phyloP scores from a whole-genome alignment of 2,329 filamentous ascomycete species.

The Clarireedia homoeocarpa region DNA sequence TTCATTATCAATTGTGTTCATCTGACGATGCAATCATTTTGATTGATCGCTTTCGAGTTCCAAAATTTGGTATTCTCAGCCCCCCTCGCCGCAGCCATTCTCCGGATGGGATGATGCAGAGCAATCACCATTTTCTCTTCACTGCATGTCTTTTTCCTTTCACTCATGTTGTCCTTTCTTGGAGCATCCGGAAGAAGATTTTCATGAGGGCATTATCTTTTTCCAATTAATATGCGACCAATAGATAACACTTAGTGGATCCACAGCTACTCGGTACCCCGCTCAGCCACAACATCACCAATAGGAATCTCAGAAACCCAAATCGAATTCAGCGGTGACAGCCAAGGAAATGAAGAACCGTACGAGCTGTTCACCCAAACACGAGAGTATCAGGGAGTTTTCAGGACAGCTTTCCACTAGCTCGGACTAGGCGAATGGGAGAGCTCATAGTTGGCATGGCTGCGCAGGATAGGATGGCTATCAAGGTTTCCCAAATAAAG shows the following conservation, averaged over 20 bases:
- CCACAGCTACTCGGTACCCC: conserved; percentile 2
- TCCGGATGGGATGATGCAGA: not conserved
- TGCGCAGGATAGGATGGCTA: too few species aligned
- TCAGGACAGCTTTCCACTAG: not conserved
- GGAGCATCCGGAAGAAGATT: not conserved
- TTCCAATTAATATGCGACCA: not conserved
- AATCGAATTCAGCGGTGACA: conserved; percentile 1
- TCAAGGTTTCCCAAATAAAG: not conserved
- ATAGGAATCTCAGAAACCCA: not conserved
- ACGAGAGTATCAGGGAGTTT: not conserved
- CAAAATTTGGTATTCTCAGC: not conserved
- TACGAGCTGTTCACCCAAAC: not conserved
- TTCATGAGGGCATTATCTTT: not conserved
- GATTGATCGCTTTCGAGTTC: not conserved
- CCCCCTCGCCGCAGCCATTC: not conserved
- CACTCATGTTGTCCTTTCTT: not conserved
- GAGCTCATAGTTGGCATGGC: too few species aligned
- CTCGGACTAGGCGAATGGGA: not conserved
- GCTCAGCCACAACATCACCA: not conserved
- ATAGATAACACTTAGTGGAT: conserved; percentile 6
- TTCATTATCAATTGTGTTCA: not conserved
- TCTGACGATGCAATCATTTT: not conserved
- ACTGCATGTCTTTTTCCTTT: not conserved
- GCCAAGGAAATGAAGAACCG: not conserved
- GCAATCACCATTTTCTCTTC: not conserved